A percentile compares a stretch with the other conserved stretches of the same genome.
Evolutionary conservation across 2,329 filamentous ascomycete species (phyloP).

Genomic region (Didymellaceae sp.): DNA sequence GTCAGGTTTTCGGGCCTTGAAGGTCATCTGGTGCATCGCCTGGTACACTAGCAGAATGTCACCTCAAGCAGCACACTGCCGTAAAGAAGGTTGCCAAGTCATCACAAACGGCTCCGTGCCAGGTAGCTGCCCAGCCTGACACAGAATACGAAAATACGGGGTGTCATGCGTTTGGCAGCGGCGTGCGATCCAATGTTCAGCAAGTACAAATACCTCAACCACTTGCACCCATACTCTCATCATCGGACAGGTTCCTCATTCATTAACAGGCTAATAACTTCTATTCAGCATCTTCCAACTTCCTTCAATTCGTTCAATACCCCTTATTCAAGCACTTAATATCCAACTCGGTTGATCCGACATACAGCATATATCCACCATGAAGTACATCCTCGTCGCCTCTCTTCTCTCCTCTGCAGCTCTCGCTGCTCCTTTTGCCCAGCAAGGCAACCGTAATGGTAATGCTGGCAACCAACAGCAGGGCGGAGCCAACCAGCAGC

Average conservation of each 20-base stretch:
- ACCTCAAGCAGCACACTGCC: constrained; percentile 24
- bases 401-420: constrained; percentile 42
- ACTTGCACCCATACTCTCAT: constrained; percentile 18
- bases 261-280: constrained; percentile 34
- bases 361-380: constrained; percentile 27
- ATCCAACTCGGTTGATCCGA: constrained; percentile 27
- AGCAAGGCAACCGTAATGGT: constrained; percentile 25
- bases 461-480: constrained; percentile 14
- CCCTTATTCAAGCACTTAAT: constrained; percentile 19
- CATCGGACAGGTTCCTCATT: constrained; percentile 42
- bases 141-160: constrained; percentile 6
- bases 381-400: constrained; percentile 47
- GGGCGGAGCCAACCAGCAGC: constrained; percentile 3
- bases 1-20: constrained; percentile 7
- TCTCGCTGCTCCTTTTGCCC: constrained; percentile 41
- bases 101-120: constrained; percentile 17
- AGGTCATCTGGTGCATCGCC: constrained; percentile 22
- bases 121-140: constrained; percentile 7
- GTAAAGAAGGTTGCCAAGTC: constrained; percentile 28
- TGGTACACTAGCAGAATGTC: constrained; percentile 21
- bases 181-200: neutral
- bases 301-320: constrained; percentile 13
- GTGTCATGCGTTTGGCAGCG: constrained; percentile 15
- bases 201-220: constrained; percentile 33
- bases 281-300: constrained; percentile 27